Base-by-base conservation (phyloP, 2,329 filamentous ascomycete genomes). In the Dactylonectria macrodidyma region DNA sequence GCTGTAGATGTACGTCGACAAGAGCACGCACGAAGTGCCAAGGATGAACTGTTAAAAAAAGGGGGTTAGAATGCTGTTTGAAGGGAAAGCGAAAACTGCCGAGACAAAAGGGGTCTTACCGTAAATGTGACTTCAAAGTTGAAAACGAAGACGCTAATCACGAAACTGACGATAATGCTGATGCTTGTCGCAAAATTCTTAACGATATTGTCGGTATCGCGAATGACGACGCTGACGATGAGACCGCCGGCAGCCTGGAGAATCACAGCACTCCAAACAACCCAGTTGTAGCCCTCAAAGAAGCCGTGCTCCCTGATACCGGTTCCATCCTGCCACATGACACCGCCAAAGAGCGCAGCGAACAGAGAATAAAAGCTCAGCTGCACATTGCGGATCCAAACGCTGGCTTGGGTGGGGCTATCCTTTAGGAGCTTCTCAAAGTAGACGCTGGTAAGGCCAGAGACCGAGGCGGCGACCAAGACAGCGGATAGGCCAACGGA, bases 381-480 rank as follows among this genome's bases (percentile, higher is more conserved):
- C 80, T 99, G 96, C 54, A 98, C 92, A 79, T 98, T 99, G 69
- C 96, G 91, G 50, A 96, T 91, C 96, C 96, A 99, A 14, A 98
- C 87, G 1, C 94, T 95, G 6, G 91, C 91, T 55, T 90, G 88
- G 2, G 88, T 87, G 0, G 89, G 87, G n/a, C 93, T 92, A 72
- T 97, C 93, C 80, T 97, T 97, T 62, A 98, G 85, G 3, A 98
- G 91, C 82, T 97, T 98, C 80, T 98, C 93, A 72, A 95, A 95
- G 75, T 93, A 94, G 1, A 95, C 94, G 0, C 95, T 93, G 0
- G 94, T 95, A 56, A 97, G 83, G 3, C 95, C 95, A 1, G 95
- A 97, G 8, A 96, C 88, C 10, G 91, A 84, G 59, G 94, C 95
- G 12, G 95, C 92, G 11, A 92, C 83, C 47, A 97, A 82, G 1